Conservation (phyloP, 2,329 filamentous ascomycete genomes). For the Pyricularia sp. region DNA sequence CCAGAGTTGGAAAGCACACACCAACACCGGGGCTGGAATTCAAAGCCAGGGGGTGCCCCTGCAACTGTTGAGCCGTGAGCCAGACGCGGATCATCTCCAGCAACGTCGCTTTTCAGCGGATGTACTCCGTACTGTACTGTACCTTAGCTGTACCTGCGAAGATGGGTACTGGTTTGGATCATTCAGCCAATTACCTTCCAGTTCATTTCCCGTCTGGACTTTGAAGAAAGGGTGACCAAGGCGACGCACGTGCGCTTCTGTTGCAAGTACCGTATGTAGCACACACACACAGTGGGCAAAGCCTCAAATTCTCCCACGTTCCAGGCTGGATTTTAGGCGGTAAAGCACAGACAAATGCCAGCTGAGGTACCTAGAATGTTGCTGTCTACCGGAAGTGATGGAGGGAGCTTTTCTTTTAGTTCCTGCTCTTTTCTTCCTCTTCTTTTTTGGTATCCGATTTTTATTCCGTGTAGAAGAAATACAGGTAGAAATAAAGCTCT, state of each 20-base stretch:
- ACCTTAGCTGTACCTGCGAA: background rate
- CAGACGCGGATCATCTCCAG: background rate
- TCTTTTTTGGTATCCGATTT: background rate
- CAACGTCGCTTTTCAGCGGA: background rate
- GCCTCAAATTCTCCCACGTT: background rate
- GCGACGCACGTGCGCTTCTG: constrained; percentile 3
- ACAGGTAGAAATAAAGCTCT: background rate
- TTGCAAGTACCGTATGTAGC: no score
- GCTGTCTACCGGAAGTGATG: background rate
- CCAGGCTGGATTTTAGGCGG: background rate
- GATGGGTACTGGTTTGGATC: background rate
- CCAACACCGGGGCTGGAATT: background rate
- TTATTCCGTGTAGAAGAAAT: background rate
- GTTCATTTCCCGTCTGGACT: background rate
- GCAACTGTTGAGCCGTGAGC: background rate
- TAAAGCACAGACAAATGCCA: background rate
- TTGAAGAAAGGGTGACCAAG: background rate
- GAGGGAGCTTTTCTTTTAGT: background rate
- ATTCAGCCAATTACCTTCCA: background rate
- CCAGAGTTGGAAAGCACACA: background rate
- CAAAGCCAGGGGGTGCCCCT: background rate
- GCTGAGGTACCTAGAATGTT: background rate
- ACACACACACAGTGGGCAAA: background rate
- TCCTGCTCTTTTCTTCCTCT: background rate
- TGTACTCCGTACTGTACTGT: background rate